Evolutionary conservation across 768 basidiomycete genomes (phyloP), one percentile per base, ranked within the genome.

Genomic region (Lactifluus rugatus): DNA sequence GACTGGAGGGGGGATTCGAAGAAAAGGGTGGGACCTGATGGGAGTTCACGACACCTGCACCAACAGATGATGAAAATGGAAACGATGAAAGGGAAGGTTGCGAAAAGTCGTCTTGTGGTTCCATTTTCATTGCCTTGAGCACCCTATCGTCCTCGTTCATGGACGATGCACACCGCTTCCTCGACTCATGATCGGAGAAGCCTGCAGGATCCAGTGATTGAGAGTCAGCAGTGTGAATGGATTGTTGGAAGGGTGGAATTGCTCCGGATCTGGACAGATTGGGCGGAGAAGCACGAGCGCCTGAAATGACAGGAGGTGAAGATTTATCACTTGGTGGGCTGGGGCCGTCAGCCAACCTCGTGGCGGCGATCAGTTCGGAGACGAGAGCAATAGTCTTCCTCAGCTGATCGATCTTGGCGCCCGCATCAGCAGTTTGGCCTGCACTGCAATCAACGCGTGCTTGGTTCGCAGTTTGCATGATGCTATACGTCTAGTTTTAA

Each of bases 381-480:
- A 81, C 80, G 55, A 78, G 69, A 5, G 72, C 69, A 52, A 84
- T 78, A 36, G 79, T 77, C 66, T 76, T 75, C 66, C 73, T 81
- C 64, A 84, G 74, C 58, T 82, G 76, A 65, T 77, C 79, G 54
- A 84, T 77, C 64, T 78, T 79, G 28, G 68, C 74, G 41, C 74
- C 73, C 6, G 79, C 78, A 63, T 78, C 76, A 8, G 72, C 60
- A 50, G 74, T 75, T 61, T 79, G 76, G n/a, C 70, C 76, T 16
- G 69, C 60, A 28, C 71, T 72, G 61, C 79, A 83, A 34, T 77
- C 77, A 39, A 74, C 74, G 42, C 76, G 79, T 44, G 81, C 83
- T 45, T 80, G 79, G 53, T 77, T 74, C 39, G 83, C 82, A 16
- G 81, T 82, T 54, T 79, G 75, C 42, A 78, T 81, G 63, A 85